A percentile compares a stretch with the other conserved stretches of the same genome.
Conservation (phyloP, 2,329 filamentous ascomycete genomes). For the Curvularia lunata region DNA sequence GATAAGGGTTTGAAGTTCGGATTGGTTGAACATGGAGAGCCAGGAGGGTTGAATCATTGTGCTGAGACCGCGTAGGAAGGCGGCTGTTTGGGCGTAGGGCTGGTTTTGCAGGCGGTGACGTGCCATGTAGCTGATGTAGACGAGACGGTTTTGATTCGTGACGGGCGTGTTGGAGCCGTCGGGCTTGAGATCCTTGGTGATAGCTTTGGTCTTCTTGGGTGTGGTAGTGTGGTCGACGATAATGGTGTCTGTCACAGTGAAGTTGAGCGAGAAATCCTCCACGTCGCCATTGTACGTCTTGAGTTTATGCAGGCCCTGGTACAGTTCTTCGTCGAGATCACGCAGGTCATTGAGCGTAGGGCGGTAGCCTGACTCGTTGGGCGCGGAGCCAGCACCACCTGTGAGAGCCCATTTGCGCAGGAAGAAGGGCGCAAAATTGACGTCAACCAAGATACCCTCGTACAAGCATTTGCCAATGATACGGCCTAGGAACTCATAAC, state of each 20-base stretch:
- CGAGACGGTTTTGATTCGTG: constrained; percentile 87
- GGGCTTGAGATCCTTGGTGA: constrained; percentile 77
- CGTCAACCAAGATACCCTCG: constrained; percentile 92
- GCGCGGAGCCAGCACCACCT: constrained; percentile 66
- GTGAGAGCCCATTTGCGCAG: constrained; percentile 91
- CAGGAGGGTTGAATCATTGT: constrained; percentile 89
- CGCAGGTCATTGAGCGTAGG: constrained; percentile 94
- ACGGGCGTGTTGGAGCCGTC: constrained; percentile 79
- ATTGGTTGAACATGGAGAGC: constrained; percentile 99
- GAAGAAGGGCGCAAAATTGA: constrained; percentile 94
- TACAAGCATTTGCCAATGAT: constrained; percentile 97
- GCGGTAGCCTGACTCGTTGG: constrained; percentile 76
- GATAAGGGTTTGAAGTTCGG: constrained; percentile 90
- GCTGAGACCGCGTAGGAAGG: constrained; percentile 85
- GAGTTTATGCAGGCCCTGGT: constrained; percentile 79
- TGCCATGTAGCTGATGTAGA: constrained; percentile 94
- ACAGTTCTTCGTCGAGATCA: constrained; percentile 88
- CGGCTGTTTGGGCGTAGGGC: constrained; percentile 78
- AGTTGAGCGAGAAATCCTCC: constrained; percentile 80
- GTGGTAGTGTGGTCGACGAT: constrained; percentile 42
- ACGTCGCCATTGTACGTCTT: constrained; percentile 88
- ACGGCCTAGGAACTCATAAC: constrained; percentile 90
- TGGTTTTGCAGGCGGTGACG: constrained; percentile 85
- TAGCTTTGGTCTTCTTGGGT: constrained; percentile 59
- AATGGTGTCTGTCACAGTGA: constrained; percentile 80